Percentiles rank a stretch among this genome's conserved stretches.
Conservation (phyloP, 78 protist genomes). For the Dictyostelium capitatum region DNA sequence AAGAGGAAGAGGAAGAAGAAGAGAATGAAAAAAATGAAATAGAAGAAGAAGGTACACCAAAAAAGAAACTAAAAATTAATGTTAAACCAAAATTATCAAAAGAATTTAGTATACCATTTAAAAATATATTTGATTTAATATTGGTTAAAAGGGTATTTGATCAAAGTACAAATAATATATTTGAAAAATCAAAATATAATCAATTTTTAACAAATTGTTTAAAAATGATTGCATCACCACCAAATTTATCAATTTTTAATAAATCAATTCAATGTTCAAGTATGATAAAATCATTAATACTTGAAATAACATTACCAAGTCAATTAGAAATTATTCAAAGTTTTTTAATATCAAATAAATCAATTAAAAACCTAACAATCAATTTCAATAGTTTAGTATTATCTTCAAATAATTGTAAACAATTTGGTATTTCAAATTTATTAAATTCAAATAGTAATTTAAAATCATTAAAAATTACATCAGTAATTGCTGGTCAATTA, state of each 20-base stretch:
- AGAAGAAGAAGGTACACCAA: background rate
- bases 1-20: background rate
- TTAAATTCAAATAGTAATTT: no score
- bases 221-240: background rate
- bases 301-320: background rate
- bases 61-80: no score
- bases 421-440: background rate
- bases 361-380: background rate
- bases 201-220: background rate
- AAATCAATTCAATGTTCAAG: background rate
- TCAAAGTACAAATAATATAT: no score
- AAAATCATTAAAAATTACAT: background rate
- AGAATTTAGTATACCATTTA: slow-evolving; percentile 1
- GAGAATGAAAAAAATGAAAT: background rate
- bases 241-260: background rate
- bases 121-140: background rate
- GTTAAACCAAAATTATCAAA: background rate
- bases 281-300: background rate
- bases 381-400: background rate
- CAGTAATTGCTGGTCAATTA: background rate
- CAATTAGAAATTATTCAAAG: background rate
- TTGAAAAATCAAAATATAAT: no score
- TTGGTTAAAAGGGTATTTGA: background rate
- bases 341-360: no score
- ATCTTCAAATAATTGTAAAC: background rate